phyloP scores from a whole-genome alignment of 192 early-diverging fungal species.

The Coemansia sp. region DNA sequence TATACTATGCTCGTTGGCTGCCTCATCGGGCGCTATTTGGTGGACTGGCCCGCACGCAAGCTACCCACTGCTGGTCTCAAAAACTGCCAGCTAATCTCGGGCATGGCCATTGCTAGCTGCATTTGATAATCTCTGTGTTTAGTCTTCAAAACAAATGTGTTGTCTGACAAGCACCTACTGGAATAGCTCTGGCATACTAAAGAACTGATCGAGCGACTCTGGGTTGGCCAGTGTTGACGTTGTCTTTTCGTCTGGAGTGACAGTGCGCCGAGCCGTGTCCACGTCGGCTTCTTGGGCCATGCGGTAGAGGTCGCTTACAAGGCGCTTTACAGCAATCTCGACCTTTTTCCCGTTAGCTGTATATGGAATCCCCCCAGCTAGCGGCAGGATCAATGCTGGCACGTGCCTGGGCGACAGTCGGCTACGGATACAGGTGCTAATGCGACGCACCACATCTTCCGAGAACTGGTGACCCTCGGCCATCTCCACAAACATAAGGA shows the following conservation, averaged over 20 bases:
- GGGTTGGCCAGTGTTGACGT: conserved; percentile 87
- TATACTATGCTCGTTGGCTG: conserved; percentile 27
- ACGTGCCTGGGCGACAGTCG: conserved; percentile 90
- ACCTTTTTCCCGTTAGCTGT: conserved; percentile 97
- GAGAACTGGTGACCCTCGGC: conserved; percentile 54
- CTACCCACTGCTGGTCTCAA: conserved; percentile 38
- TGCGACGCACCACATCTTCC: conserved; percentile 57
- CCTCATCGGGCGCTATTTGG: conserved; percentile 6
- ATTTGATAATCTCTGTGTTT: conserved; percentile 1
- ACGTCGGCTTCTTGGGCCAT: conserved; percentile 32
- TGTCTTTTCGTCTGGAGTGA: conserved; percentile 67
- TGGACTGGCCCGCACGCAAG: conserved; percentile 40
- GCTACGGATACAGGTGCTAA: conserved; percentile 71
- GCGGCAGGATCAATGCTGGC: conserved; percentile 76
- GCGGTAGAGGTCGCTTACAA: conserved; percentile 46
- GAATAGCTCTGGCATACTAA: conserved; percentile 60
- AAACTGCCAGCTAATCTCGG: conserved; percentile 23
- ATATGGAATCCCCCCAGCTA: conserved; percentile 79
- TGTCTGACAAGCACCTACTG: no score
- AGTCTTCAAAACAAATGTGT: no score
- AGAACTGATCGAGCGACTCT: conserved; percentile 77
- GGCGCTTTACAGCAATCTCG: conserved; percentile 88
- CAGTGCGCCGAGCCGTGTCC: conserved; percentile 51
- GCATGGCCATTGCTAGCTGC: no score
- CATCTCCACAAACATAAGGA: conserved; percentile 89